Evolutionary conservation across 2,329 filamentous ascomycete genomes (phyloP).

Genomic region (Plectosphaerella sp.): DNA sequence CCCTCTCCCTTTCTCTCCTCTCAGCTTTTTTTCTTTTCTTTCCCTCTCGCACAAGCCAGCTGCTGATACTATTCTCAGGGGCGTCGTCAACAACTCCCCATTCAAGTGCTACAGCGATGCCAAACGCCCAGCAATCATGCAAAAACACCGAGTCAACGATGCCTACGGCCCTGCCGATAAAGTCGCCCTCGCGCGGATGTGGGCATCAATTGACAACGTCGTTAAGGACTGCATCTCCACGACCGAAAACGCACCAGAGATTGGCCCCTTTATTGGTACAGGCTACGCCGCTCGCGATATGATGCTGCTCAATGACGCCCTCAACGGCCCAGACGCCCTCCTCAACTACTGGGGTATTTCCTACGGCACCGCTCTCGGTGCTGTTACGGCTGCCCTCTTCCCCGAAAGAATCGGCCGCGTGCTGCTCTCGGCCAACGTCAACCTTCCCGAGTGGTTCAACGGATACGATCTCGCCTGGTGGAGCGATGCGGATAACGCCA

Average conservation of each 20-base stretch:
- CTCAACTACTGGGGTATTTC: slow-evolving; percentile 33
- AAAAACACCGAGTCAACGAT: not conserved
- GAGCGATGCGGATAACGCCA: slow-evolving; percentile 20
- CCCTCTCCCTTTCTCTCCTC: too few relatives aligned
- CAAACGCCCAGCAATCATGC: not conserved
- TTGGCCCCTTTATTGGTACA: slow-evolving; percentile 21
- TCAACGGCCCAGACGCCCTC: slow-evolving; percentile 28
- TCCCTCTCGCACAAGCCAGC: not conserved
- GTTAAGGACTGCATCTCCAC: slow-evolving; percentile 17
- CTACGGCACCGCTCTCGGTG: slow-evolving; percentile 34
- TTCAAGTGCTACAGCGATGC: not conserved
- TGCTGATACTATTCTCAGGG: not conserved
- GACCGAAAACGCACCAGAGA: slow-evolving; percentile 9
- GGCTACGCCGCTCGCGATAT: slow-evolving; percentile 31
- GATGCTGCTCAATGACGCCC: slow-evolving; percentile 30
- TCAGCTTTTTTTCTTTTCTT: too few relatives aligned
- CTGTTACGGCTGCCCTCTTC: slow-evolving; percentile 34
- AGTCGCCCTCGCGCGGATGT: slow-evolving; percentile 10
- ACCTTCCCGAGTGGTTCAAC: slow-evolving; percentile 26
- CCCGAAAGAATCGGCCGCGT: slow-evolving; percentile 33
- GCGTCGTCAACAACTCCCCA: not conserved
- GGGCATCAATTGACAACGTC: slow-evolving; percentile 11
- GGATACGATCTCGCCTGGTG: slow-evolving; percentile 14
- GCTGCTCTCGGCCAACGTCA: slow-evolving; percentile 30
- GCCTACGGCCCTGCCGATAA: slow-evolving; percentile 1